A percentile compares a stretch with the other conserved stretches of the same genome.
Evolutionary conservation across 768 basidiomycete genomes (phyloP).

Genomic region (Panellus pusillus): DNA sequence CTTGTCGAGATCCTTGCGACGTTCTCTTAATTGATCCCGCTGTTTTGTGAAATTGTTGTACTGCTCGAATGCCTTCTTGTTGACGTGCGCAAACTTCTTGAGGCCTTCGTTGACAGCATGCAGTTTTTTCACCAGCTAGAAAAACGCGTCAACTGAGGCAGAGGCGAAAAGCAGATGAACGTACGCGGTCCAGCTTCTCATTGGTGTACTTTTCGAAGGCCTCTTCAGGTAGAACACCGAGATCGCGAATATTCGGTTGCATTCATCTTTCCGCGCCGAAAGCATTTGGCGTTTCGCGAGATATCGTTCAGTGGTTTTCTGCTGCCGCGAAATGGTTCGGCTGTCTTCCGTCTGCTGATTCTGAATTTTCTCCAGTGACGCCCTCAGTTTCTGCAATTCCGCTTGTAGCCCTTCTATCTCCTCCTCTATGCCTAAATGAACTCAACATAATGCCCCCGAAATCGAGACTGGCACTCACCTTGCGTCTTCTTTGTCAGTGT

Average conservation of each 20-base stretch:
- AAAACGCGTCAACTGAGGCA: slow-evolving; percentile 1
- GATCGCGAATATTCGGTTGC: slow-evolving; percentile 94
- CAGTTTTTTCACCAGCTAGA: slow-evolving; percentile 88
- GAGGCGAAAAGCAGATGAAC: slow-evolving; percentile 25
- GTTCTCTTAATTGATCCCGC: slow-evolving; percentile 83
- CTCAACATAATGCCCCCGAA: slow-evolving; percentile 1
- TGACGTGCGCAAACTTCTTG: slow-evolving; percentile 97
- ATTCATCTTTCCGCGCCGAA: slow-evolving; percentile 83
- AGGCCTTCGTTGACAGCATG: slow-evolving; percentile 89
- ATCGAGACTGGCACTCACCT: slow-evolving; percentile 35
- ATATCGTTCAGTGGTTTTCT: slow-evolving; percentile 95
- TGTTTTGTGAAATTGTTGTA: slow-evolving; percentile 98
- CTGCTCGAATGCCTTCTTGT: slow-evolving; percentile 99
- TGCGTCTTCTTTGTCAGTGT: slow-evolving; percentile 62
- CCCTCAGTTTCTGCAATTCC: slow-evolving; percentile 67
- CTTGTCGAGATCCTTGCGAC: slow-evolving; percentile 88
- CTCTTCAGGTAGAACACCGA: slow-evolving; percentile 95
- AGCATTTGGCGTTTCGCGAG: slow-evolving; percentile 91
- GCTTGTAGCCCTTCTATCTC: slow-evolving; percentile 61
- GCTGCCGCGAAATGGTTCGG: slow-evolving; percentile 83
- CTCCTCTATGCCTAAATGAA: slow-evolving; percentile 61
- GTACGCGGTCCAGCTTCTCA: slow-evolving; percentile 83
- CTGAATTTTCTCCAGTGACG: slow-evolving; percentile 71
- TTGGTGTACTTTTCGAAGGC: slow-evolving; percentile 94
- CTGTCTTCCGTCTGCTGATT: slow-evolving; percentile 84